Evolutionary conservation across 768 basidiomycete genomes (phyloP), one percentile per base, ranked within the genome.

Genomic region (Candolleomyces eurysporus): DNA sequence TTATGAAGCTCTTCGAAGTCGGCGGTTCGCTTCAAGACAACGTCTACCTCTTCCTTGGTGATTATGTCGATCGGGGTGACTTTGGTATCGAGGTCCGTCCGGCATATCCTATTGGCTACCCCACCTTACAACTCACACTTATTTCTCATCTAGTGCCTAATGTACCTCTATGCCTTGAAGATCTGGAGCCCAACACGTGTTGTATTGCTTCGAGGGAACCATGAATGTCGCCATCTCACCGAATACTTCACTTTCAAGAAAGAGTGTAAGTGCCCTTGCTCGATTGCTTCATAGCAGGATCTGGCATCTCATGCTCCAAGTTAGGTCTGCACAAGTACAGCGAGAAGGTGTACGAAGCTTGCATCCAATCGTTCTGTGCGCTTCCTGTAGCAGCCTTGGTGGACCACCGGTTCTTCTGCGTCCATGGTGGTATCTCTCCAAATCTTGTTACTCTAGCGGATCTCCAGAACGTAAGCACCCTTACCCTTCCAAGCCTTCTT

Each of bases 191-290:
- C 96, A 4, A 83, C 82, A 63, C 89, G 89, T 40, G 78, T 98
- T 49, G 85, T 87, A 61, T 82, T 98, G 36, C 82, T 98, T 40
- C 88, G 96, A 52, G 96, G 96, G 9, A 98, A 98, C 72, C 96
- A 98, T 76, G 96, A 98, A 80, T 98, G 96, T 72, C 86, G 90
- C 42, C 96, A 98, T 77, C 79, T 98, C 51, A 98, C 96, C 2
- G 94, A 96, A 75, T 97, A 96, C 73, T 98, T 98, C 71, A 98
- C 96, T 9, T 98, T 98, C 80, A 96, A 94, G 78, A 89, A 93
- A 64, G 96, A 98, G 89, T 91, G 90, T 96, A 67, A 75, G 88
- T 74, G 50, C 39, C 57, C 36, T 36, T 42, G 11, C 36, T 36
- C 36, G 36, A 36, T 40, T 8, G 26, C 58, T 50, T 30, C 17